A percentile compares a stretch with the other conserved stretches of the same genome.
Evolutionary conservation across 768 basidiomycete genomes (phyloP).

Genomic region (Mycena venus): DNA sequence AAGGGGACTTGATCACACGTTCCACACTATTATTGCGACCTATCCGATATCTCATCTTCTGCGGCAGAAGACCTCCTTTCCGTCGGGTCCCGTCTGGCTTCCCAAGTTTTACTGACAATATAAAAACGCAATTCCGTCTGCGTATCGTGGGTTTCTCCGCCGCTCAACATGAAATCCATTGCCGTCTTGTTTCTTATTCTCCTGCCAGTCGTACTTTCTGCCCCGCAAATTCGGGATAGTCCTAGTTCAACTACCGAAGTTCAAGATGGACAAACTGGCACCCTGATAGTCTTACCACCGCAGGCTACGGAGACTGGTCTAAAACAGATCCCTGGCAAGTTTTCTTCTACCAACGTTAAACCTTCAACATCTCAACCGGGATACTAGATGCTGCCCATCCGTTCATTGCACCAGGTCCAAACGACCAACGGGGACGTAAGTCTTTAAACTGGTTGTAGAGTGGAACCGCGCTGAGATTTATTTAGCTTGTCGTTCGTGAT

Average conservation of each 20-base stretch:
- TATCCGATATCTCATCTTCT: neutral
- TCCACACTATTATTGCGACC: neutral
- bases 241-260: conserved; percentile 23
- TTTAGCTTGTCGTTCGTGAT: conserved; percentile 29
- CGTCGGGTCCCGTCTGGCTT: neutral
- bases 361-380: neutral
- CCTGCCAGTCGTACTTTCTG: neutral
- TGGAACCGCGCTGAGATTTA: neutral
- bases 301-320: conserved; percentile 29
- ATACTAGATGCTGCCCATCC: conserved; percentile 28
- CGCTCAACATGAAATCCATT: conserved; percentile 6
- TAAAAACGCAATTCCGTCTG: neutral
- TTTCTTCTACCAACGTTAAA: neutral
- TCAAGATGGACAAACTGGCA: conserved; percentile 29
- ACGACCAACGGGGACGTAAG: conserved; percentile 35
- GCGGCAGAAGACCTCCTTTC: neutral
- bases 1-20: neutral
- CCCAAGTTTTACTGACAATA: neutral
- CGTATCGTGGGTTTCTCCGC: neutral
- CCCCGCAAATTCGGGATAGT: neutral
- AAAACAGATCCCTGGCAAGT: conserved; percentile 29
- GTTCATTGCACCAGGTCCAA: conserved; percentile 33
- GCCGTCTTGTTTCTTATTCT: neutral
- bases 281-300: conserved; percentile 18
- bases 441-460: neutral